Percentiles rank a stretch among this genome's conserved stretches.
Conservation (phyloP, 1,284 basidiomycete genomes). For the Trichosporon sp. region DNA sequence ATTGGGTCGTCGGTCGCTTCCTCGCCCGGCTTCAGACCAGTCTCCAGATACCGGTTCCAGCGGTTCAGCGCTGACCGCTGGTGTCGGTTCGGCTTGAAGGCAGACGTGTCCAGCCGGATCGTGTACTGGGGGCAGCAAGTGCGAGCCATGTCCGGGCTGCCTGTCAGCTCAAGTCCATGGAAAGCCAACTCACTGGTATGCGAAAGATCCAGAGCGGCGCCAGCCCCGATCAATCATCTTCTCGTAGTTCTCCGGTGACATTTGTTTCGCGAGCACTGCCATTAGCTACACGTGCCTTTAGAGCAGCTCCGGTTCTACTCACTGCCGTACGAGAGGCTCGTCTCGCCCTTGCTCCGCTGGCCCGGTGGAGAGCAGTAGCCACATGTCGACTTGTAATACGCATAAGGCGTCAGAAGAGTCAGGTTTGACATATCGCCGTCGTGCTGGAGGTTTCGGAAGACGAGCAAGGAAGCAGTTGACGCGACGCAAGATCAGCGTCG, state of each 20-base stretch:
- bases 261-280: not conserved
- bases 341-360: conserved; percentile 29
- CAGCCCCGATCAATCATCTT: conserved; percentile 78
- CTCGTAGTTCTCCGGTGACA: conserved; percentile 45
- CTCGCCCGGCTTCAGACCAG: conserved; percentile 11
- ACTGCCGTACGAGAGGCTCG: conserved; percentile 50
- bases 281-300: not conserved
- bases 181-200: conserved; percentile 48
- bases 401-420: conserved; percentile 36
- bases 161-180: conserved; percentile 13
- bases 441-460: not conserved
- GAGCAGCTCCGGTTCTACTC: conserved; percentile 17
- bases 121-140: conserved; percentile 93
- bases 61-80: conserved; percentile 67
- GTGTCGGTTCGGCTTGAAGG: conserved; percentile 71
- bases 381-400: conserved; percentile 47
- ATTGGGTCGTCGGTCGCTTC: not conserved
- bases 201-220: conserved; percentile 76
- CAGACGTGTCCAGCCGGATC: conserved; percentile 71
- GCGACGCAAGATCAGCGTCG: not conserved
- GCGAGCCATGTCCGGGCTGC: conserved; percentile 68
- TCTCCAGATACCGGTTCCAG: conserved; percentile 60
- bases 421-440: conserved; percentile 17
- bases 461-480: not conserved
- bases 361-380: conserved; percentile 52